Evolutionary conservation across 305 asterid species (phyloP).

Genomic region (Fraxinus velutina): DNA sequence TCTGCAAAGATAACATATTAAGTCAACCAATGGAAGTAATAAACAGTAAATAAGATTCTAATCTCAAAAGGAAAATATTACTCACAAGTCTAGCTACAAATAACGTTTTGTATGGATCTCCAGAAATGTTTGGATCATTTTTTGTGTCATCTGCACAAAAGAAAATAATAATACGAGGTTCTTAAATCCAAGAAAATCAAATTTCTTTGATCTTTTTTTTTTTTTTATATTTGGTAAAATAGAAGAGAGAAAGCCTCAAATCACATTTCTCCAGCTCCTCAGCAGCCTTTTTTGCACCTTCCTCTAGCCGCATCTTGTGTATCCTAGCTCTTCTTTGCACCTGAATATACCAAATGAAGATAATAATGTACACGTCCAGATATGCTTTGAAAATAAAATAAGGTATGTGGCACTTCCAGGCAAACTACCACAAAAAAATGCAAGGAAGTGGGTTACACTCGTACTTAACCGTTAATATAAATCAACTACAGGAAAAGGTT

Average conservation of each 20-base stretch:
- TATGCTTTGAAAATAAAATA: neutral
- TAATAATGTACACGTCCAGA: neutral
- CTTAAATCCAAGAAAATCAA: slow-evolving; percentile 12
- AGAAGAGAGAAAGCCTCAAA: neutral
- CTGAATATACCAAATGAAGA: slow-evolving; percentile 31
- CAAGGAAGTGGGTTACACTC: neutral
- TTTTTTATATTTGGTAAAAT: neutral
- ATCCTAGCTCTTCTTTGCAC: slow-evolving; percentile 80
- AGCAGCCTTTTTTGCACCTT: slow-evolving; percentile 86
- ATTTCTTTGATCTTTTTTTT: neutral
- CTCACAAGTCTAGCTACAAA: slow-evolving; percentile 95
- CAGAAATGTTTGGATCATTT: slow-evolving; percentile 71
- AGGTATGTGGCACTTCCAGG: neutral
- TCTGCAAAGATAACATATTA: slow-evolving; percentile 47
- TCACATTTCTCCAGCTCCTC: slow-evolving; percentile 87
- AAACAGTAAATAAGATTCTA: slow-evolving; percentile 15
- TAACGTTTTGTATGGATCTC: slow-evolving; percentile 93
- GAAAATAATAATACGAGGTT: neutral
- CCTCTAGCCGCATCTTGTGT: slow-evolving; percentile 76
- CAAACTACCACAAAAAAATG: neutral
- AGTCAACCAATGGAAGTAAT: slow-evolving; percentile 6
- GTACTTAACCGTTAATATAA: neutral
- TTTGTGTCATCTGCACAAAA: slow-evolving; percentile 73
- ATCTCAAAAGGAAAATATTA: slow-evolving; percentile 17
- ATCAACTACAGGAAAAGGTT: neutral